Evolutionary conservation across 257 asterid species (phyloP).

Genomic region (Fraxinus pennsylvanica): DNA sequence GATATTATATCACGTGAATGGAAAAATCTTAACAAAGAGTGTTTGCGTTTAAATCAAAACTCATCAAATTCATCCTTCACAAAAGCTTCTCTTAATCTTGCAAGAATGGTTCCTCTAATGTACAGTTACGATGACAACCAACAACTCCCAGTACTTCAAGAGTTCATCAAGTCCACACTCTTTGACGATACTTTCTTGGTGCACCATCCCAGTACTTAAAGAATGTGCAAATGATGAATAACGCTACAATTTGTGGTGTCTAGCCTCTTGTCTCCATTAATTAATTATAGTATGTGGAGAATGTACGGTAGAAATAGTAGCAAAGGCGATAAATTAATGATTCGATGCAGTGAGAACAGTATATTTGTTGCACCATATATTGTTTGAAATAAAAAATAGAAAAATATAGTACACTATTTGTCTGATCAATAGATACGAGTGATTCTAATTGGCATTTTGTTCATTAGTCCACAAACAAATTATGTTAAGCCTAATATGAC

Average conservation of each 20-base stretch:
- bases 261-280: too few species aligned
- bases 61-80: constrained; percentile 25
- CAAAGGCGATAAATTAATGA: too few species aligned
- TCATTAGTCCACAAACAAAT: too few species aligned
- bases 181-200: neutral
- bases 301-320: neutral
- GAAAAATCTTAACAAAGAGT: constrained; percentile 39
- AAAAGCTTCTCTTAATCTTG: constrained; percentile 34
- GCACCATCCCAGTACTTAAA: neutral
- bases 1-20: constrained; percentile 35
- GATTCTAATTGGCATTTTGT: too few species aligned
- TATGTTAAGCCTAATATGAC: too few species aligned
- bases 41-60: constrained; percentile 19
- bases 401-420: too few species aligned
- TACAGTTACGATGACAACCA: constrained; percentile 28
- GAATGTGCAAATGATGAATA: neutral
- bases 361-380: too few species aligned
- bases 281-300: too few species aligned
- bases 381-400: too few species aligned
- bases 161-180: constrained; percentile 17
- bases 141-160: constrained; percentile 26
- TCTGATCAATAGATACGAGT: too few species aligned
- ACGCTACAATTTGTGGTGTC: neutral
- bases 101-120: constrained; percentile 47
- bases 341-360: too few species aligned